phyloP scores from a whole-genome alignment of 2,329 filamentous ascomycete species.

The Colletotrichum viniferum region DNA sequence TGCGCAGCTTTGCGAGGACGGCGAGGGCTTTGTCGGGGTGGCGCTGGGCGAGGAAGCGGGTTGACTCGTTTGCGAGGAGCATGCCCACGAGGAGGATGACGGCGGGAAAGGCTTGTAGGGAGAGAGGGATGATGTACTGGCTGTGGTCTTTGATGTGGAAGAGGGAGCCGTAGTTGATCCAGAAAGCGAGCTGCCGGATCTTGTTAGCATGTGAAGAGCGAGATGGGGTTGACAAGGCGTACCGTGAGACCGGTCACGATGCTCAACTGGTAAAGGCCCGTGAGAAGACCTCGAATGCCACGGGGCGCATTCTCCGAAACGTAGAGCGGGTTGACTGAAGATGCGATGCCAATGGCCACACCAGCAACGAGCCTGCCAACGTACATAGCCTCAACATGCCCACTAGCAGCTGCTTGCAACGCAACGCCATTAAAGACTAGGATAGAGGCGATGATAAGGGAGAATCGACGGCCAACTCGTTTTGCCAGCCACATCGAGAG shows the following conservation, averaged over 20 bases:
- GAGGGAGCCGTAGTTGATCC: slow-evolving; percentile 33
- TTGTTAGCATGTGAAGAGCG: not conserved
- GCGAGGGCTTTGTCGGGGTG: slow-evolving; percentile 67
- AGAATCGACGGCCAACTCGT: not conserved
- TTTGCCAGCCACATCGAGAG: slow-evolving; percentile 17
- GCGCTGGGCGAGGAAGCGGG: slow-evolving; percentile 51
- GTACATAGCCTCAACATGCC: slow-evolving; percentile 3
- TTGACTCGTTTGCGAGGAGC: slow-evolving; percentile 40
- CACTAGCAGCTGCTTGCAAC: slow-evolving; percentile 10
- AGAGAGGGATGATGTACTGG: slow-evolving; percentile 48
- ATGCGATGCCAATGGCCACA: slow-evolving; percentile 53
- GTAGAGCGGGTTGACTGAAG: slow-evolving; percentile 62
- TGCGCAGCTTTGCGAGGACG: slow-evolving; percentile 58
- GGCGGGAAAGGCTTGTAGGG: slow-evolving; percentile 44
- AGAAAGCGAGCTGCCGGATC: slow-evolving; percentile 41
- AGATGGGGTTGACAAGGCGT: slow-evolving; percentile 31
- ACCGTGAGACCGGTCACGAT: slow-evolving; percentile 54
- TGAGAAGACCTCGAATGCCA: slow-evolving; percentile 54
- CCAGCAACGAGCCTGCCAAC: slow-evolving; percentile 46
- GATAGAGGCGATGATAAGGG: not conserved
- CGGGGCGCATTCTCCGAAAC: slow-evolving; percentile 61
- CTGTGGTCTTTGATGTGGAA: slow-evolving; percentile 23
- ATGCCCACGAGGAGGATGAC: slow-evolving; percentile 37
- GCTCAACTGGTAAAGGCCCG: slow-evolving; percentile 55
- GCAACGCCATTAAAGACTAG: not conserved